phyloP scores from a whole-genome alignment of 2,329 filamentous ascomycete species.

The Balansia obtecta region DNA sequence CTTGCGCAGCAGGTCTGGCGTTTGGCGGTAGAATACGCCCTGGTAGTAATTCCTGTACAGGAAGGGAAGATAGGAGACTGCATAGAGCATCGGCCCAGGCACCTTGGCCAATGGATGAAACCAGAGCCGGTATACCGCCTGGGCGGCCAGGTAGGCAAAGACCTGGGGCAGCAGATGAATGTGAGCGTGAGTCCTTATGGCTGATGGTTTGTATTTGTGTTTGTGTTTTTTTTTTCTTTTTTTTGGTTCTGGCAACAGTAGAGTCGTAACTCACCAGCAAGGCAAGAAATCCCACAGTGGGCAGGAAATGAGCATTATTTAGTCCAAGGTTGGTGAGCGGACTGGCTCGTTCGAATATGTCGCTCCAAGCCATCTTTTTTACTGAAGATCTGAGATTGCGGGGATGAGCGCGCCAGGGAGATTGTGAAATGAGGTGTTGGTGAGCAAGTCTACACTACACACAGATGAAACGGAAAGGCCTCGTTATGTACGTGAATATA shows the following conservation, averaged over 20 bases:
- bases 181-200: no score
- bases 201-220: no score
- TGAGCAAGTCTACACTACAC: no score
- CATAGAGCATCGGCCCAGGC: constrained; percentile 15
- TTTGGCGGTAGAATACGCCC: constrained; percentile 11
- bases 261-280: background rate
- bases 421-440: background rate
- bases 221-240: no score
- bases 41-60: constrained; percentile 10
- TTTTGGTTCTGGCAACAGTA: background rate
- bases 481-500: no score
- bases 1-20: constrained; percentile 11
- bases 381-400: no score
- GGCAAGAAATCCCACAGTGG: background rate
- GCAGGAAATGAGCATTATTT: background rate
- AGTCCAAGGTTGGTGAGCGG: background rate
- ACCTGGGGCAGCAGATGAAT: background rate
- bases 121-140: constrained; percentile 13
- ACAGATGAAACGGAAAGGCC: no score
- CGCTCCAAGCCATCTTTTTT: background rate
- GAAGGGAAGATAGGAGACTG: constrained; percentile 10
- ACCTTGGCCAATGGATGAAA: constrained; percentile 19
- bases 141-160: constrained; percentile 4
- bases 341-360: background rate
- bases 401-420: background rate